A percentile compares a stretch with the other conserved stretches of the same genome.
phyloP scores from a whole-genome alignment of 352 stramenopile genomes.

The Aphanomyces invadans region DNA sequence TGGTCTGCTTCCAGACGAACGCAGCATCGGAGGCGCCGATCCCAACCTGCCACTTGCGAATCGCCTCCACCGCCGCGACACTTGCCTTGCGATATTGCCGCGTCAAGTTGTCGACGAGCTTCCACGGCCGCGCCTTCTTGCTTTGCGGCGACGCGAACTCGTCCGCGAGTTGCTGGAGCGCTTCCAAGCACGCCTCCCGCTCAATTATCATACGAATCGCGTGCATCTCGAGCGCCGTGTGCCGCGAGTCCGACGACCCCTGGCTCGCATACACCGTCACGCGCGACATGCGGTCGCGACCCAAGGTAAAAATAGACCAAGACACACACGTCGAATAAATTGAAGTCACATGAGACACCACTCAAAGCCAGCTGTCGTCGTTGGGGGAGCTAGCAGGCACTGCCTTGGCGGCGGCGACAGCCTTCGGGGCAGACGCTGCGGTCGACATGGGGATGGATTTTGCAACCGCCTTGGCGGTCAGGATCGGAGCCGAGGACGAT shows the following conservation, averaged over 20 bases:
- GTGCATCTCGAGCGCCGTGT: conserved; percentile 34
- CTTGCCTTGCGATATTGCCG: conserved; percentile 53
- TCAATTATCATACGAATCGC: conserved; percentile 75
- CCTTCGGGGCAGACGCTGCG: too few relatives aligned
- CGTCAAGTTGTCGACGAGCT: conserved; percentile 57
- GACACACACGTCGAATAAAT: background rate
- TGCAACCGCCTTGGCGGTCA: too few relatives aligned
- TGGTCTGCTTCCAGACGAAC: conserved; percentile 69
- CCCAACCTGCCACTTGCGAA: conserved; percentile 41
- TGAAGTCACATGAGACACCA: background rate
- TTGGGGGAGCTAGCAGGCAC: background rate
- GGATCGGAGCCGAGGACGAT: too few relatives aligned
- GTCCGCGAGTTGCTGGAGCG: conserved; percentile 47
- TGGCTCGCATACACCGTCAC: conserved; percentile 10
- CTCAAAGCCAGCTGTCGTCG: background rate
- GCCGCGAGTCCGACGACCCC: background rate
- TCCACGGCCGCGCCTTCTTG: conserved; percentile 20
- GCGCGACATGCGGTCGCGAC: too few relatives aligned
- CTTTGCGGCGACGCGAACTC: conserved; percentile 1
- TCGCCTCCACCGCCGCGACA: conserved; percentile 61
- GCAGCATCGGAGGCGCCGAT: conserved; percentile 3
- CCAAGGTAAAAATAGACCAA: background rate
- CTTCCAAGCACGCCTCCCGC: conserved; percentile 70
- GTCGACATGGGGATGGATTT: too few relatives aligned
- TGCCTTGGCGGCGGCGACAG: background rate